Evolutionary conservation across 2,329 filamentous ascomycete genomes (phyloP), one percentile per base, ranked within the genome.

Genomic region (Ceratocystis colombiana): DNA sequence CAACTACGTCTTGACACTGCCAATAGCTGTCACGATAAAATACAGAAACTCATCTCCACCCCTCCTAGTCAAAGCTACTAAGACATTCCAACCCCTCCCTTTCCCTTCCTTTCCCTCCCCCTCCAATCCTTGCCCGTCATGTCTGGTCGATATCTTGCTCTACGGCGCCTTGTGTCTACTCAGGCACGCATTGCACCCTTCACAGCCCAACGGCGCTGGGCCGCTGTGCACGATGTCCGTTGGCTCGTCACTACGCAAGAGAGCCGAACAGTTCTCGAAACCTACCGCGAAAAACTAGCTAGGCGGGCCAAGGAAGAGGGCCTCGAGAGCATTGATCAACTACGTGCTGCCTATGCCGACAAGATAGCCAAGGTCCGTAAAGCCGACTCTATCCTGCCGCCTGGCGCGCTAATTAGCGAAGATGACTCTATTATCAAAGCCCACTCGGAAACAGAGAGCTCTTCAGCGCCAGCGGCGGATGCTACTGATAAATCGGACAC

Each of bases 161-260:
- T 66, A 15, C 67, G 67, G 20, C 55, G 44, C 41, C 30, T 68
- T 20, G 63, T 67, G 48, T 41, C 48, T 25, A 55, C 68, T 17
- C 57, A 66, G 41, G 65, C 67, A 46, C 68, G 67, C 6, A 59
- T 69, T 8, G 30, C 65, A 25, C 44, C 57, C 15, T 50, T 67
- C 10, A 17, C 67, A 41, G 45, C 41, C 70, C 93, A 96, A 76
- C 84, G 87, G 66, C 85, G 92, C 74, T 95, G 90, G 88, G 93
- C 93, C 1, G 90, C 90, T 72, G 91, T 96, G 37, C 90, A 95
- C 75, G 90, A 96, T 76, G 86, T 96, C 61, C 90, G 92, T 70
- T 96, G 93, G 79, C 83, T 96, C 59, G 88, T 88, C 68, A 94
- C 90, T 17, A 89, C 91, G 69, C 84, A 84, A 67, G 79, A 84